Percentiles rank a stretch among this genome's conserved stretches.
Evolutionary conservation across 306 rosid genomes (phyloP).

Genomic region (Quercus bicolor): DNA sequence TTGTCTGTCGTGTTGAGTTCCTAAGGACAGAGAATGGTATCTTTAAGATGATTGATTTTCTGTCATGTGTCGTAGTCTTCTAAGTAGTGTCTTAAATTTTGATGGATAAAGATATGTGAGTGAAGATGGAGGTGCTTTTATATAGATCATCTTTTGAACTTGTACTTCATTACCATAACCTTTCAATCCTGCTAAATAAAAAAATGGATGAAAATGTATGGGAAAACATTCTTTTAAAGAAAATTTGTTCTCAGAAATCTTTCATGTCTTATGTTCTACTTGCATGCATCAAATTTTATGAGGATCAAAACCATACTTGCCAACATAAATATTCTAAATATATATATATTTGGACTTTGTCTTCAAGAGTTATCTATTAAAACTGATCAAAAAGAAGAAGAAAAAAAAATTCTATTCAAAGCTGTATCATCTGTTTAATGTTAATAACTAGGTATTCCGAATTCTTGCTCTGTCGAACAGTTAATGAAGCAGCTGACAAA

Average conservation of each 20-base stretch:
- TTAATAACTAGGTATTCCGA: neutral
- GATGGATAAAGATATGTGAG: neutral
- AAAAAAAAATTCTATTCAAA: neutral
- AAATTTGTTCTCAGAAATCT: neutral
- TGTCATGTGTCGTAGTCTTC: neutral
- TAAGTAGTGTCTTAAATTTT: neutral
- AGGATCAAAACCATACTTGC: neutral
- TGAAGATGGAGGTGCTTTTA: neutral
- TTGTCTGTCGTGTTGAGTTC: neutral
- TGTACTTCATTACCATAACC: neutral
- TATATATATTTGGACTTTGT: neutral
- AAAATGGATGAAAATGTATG: neutral
- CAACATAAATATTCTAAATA: neutral
- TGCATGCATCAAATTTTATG: neutral
- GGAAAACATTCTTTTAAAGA: neutral
- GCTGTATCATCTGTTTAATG: neutral
- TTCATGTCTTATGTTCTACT: neutral
- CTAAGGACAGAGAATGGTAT: neutral
- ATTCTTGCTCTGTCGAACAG: constrained; percentile 20
- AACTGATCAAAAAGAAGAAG: neutral
- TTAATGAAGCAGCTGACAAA: constrained; percentile 41
- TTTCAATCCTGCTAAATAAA: neutral
- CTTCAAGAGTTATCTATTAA: neutral
- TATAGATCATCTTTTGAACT: neutral
- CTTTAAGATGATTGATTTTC: neutral